Evolutionary conservation across 2,329 filamentous ascomycete species (phyloP).

Genomic region (Xylaria sp.): DNA sequence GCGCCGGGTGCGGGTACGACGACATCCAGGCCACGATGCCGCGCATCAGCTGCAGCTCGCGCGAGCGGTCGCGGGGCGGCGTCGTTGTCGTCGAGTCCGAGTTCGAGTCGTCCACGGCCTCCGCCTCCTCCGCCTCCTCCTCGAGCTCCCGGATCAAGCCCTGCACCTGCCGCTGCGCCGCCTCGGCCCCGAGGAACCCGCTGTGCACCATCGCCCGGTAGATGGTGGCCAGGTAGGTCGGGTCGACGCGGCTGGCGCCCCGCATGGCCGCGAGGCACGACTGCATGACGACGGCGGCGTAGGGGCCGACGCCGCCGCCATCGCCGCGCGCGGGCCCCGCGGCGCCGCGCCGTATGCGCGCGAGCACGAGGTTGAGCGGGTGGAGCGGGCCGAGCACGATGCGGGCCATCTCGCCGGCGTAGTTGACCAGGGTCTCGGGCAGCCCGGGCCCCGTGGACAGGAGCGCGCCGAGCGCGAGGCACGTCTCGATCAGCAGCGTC

Average conservation of each 20-base stretch:
- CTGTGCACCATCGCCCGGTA: conserved; percentile 24
- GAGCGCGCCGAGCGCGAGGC: conserved; percentile 18
- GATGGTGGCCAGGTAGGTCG: conserved; percentile 20
- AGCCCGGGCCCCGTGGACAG: conserved; percentile 16
- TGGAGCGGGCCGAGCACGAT: conserved; percentile 20
- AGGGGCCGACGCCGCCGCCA: conserved; percentile 4
- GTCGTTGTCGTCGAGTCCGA: background rate
- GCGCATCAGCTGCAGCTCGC: conserved; percentile 9
- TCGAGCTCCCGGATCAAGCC: conserved; percentile 10
- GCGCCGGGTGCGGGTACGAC: conserved; percentile 12
- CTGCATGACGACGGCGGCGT: conserved; percentile 12
- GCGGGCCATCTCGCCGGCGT: conserved; percentile 15
- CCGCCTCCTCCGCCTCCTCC: no score
- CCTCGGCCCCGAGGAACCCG: conserved; percentile 14
- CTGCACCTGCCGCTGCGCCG: conserved; percentile 12
- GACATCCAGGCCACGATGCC: conserved; percentile 15
- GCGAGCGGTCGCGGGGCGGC: background rate
- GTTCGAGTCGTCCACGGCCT: no score
- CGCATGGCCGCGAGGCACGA: conserved; percentile 11
- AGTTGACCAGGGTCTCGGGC: conserved; percentile 15
- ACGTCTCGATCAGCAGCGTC: conserved; percentile 24
- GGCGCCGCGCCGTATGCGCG: background rate
- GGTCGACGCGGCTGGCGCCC: conserved; percentile 12
- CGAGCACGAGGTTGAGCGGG: conserved; percentile 20
- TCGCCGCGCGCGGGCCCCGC: background rate